Evolutionary conservation across 164 flowering plant species (phyloP).

Genomic region (Vitis rupestris): DNA sequence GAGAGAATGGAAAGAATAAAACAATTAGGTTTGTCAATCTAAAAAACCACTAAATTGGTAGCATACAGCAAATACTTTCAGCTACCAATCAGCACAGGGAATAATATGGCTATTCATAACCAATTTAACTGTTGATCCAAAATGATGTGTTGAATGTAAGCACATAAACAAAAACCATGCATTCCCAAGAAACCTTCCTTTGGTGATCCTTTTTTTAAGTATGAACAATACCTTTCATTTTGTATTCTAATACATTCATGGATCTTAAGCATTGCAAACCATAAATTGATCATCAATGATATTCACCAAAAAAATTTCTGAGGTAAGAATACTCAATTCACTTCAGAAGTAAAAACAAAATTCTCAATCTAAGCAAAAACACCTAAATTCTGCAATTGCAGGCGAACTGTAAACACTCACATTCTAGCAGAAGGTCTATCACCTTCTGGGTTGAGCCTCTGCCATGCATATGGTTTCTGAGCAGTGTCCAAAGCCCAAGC

Average conservation of each 20-base stretch:
- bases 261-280: not conserved
- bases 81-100: not conserved
- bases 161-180: not conserved
- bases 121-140: not conserved
- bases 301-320: not conserved
- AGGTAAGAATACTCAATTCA: not conserved
- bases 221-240: too few relatives aligned
- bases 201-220: not conserved
- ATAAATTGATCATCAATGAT: not conserved
- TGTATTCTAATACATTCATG: too few relatives aligned
- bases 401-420: slow-evolving; percentile 46
- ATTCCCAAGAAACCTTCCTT: not conserved
- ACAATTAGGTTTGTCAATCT: not conserved
- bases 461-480: slow-evolving; percentile 94
- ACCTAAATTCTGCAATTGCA: not conserved
- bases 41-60: not conserved
- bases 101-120: not conserved
- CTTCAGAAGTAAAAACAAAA: not conserved
- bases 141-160: not conserved
- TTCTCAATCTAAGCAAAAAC: not conserved
- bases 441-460: slow-evolving; percentile 87
- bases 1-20: too few relatives aligned
- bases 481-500: slow-evolving; percentile 98
- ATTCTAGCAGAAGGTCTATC: slow-evolving; percentile 92
- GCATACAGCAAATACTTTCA: not conserved